phyloP scores from a whole-genome alignment of 2,329 filamentous ascomycete genomes.

The Colletotrichum spinosum region DNA sequence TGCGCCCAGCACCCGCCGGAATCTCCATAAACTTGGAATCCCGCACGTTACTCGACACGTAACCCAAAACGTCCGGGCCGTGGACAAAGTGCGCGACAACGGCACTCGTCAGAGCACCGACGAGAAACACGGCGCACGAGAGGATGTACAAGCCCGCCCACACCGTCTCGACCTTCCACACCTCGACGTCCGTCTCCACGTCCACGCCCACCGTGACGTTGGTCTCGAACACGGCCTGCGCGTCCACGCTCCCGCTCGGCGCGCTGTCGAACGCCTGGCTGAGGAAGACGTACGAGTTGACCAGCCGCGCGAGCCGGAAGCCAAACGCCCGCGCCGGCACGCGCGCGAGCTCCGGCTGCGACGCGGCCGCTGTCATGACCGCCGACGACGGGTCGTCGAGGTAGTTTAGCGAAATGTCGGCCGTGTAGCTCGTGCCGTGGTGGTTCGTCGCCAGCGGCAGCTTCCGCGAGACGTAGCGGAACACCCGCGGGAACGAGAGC shows the following conservation, averaged over 20 bases:
- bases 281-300: slow-evolving; percentile 21
- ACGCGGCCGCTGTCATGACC: neutral
- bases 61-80: slow-evolving; percentile 16
- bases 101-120: neutral
- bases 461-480: slow-evolving; percentile 8
- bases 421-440: neutral
- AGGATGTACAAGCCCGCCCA: slow-evolving; percentile 23
- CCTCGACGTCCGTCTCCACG: neutral
- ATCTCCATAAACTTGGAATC: slow-evolving; percentile 19
- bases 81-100: slow-evolving; percentile 4
- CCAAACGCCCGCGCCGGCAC: neutral
- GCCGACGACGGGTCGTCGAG: slow-evolving; percentile 10
- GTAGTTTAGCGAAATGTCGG: slow-evolving; percentile 12
- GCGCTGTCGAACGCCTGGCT: slow-evolving; percentile 9
- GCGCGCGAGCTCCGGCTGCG: neutral
- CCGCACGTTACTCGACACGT: slow-evolving; percentile 13
- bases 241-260: neutral
- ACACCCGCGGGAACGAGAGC: slow-evolving; percentile 4
- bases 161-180: slow-evolving; percentile 3
- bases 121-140: slow-evolving; percentile 10
- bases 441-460: slow-evolving; percentile 10
- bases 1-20: neutral
- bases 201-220: slow-evolving; percentile 6
- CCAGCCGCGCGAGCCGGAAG: slow-evolving; percentile 9
- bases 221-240: neutral